These are phyloP conservation scores for Sporothrix pallida DNA, from an alignment of 2,329 filamentous ascomycete species.

Conservation along the genomic window DNA sequence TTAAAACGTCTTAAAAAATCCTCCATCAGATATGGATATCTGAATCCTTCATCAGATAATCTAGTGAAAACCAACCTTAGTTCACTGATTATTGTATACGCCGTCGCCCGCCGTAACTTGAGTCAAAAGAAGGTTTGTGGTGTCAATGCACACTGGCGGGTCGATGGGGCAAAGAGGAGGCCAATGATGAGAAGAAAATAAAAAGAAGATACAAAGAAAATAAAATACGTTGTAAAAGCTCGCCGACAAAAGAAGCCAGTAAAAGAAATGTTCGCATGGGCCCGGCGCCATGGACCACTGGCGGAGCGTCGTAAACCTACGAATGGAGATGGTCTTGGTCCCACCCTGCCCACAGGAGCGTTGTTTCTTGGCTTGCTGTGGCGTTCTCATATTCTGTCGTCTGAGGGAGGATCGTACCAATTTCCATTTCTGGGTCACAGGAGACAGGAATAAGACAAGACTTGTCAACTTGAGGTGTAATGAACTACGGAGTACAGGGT, in stretches of 20 bases:
- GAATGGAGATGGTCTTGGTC: not conserved
- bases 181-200: not conserved
- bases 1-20: not conserved
- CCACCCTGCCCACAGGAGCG: not conserved
- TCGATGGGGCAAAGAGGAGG: not conserved
- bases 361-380: not conserved
- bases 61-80: not conserved
- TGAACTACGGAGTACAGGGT: not conserved
- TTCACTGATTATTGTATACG: not conserved
- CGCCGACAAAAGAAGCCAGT: not conserved
- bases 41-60: not conserved
- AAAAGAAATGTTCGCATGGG: not conserved
- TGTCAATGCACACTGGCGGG: not conserved
- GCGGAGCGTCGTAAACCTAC: not conserved
- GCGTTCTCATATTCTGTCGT: too few species aligned
- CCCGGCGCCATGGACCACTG: slow-evolving; percentile 2
- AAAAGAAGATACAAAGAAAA: not conserved
- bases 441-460: too few species aligned
- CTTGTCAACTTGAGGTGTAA: too few species aligned
- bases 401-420: not conserved
- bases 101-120: not conserved
- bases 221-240: not conserved
- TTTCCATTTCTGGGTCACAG: not conserved
- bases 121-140: not conserved
- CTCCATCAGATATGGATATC: not conserved